These are phyloP conservation scores for Hymenoscyphus repandus DNA, from an alignment of 2,329 filamentous ascomycete species.

Conservation along the genomic window DNA sequence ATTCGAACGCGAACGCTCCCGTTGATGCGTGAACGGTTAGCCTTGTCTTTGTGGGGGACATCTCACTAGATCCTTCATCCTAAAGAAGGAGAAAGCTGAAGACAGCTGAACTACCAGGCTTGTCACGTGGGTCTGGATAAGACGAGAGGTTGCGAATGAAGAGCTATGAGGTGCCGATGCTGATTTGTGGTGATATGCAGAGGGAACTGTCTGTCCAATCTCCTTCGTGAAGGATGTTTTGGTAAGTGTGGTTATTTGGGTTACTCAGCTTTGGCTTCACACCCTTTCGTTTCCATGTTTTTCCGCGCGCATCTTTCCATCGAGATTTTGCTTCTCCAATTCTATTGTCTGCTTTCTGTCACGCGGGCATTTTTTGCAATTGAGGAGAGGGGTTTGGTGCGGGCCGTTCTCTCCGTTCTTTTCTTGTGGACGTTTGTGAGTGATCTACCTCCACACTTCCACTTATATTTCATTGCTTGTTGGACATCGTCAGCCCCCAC, in stretches of 20 bases:
- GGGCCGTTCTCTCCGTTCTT: no score
- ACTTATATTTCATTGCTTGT: background rate
- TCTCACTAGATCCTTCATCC: no score
- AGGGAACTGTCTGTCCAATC: constrained; percentile 78
- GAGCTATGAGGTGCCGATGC: background rate
- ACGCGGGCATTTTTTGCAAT: no score
- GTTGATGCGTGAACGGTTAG: no score
- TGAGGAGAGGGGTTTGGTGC: no score
- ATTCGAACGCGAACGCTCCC: no score
- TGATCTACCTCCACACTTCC: background rate
- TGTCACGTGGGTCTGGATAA: background rate
- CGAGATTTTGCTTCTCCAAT: background rate
- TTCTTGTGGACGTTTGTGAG: no score
- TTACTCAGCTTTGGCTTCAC: constrained; percentile 6
- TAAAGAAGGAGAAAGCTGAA: no score
- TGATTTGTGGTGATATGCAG: constrained; percentile 37
- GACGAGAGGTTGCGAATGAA: background rate
- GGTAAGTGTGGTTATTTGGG: constrained; percentile 47
- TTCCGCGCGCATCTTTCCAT: background rate
- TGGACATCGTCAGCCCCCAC: background rate
- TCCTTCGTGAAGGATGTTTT: constrained; percentile 79
- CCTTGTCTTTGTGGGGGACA: no score
- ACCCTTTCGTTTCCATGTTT: background rate
- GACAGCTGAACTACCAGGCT: no score
- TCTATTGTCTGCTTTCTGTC: background rate